These are phyloP conservation scores for Parasitella parasitica DNA, from an alignment of 371 early-diverging fungal species.

Conservation along the genomic window DNA sequence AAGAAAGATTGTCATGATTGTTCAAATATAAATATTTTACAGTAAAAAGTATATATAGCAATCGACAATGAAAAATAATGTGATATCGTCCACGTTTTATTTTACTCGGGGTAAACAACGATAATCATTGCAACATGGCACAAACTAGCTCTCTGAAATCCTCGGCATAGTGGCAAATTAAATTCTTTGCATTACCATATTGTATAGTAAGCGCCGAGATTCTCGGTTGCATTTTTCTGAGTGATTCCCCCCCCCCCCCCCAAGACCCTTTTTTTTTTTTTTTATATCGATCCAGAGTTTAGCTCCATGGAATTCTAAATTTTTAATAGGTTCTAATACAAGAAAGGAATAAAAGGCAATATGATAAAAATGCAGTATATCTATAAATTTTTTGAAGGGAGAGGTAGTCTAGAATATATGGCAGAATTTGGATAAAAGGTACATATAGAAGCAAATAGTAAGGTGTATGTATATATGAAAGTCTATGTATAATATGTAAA, in stretches of 20 bases:
- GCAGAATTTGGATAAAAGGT: neutral
- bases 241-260: too few species aligned
- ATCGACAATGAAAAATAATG: neutral
- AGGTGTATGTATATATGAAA: neutral
- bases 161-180: neutral
- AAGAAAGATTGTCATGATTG: too few species aligned
- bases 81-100: neutral
- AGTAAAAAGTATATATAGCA: neutral
- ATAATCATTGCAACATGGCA: neutral
- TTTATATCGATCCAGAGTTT: too few species aligned
- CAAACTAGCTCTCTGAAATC: neutral
- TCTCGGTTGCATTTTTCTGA: neutral
- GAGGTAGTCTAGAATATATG: neutral
- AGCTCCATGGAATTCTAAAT: too few species aligned
- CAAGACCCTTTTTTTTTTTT: too few species aligned
- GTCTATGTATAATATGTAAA: neutral
- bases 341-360: neutral
- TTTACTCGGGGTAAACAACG: neutral
- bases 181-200: neutral
- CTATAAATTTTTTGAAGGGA: neutral
- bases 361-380: neutral
- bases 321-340: neutral
- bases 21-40: neutral
- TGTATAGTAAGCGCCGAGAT: neutral
- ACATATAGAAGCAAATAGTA: neutral